Evolutionary conservation across 345 rosid genomes (phyloP).

Genomic region (Salix viminalis): DNA sequence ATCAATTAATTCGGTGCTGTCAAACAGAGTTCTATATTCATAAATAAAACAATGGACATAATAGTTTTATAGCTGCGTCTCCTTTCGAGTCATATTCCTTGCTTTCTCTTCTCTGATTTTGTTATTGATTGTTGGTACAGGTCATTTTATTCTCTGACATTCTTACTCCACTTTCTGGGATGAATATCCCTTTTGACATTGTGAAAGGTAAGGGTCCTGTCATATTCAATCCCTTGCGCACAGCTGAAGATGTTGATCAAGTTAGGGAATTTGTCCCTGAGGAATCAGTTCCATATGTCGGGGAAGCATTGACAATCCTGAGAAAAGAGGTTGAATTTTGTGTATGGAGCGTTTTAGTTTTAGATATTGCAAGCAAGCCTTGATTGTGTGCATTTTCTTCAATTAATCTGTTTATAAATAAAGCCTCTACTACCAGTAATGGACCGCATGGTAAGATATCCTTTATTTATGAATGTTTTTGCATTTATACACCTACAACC

Average conservation of each 20-base stretch:
- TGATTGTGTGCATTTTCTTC: background rate
- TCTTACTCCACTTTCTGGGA: constrained; percentile 94
- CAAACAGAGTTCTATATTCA: background rate
- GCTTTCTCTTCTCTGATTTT: background rate
- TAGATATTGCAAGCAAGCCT: constrained; percentile 5
- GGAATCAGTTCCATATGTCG: constrained; percentile 91
- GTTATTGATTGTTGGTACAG: constrained; percentile 35
- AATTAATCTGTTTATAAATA: background rate
- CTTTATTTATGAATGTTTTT: background rate
- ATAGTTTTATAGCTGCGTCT: too few relatives aligned
- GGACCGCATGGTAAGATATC: background rate
- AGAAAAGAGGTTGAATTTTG: constrained; percentile 62
- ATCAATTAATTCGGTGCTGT: background rate
- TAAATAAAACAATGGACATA: too few relatives aligned
- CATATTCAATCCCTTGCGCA: constrained; percentile 69
- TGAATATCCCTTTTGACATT: constrained; percentile 98
- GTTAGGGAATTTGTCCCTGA: constrained; percentile 80
- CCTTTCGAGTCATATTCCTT: background rate
- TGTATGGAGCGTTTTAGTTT: background rate
- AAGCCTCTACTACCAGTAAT: background rate
- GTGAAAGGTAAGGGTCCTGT: constrained; percentile 94
- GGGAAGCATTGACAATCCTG: constrained; percentile 82
- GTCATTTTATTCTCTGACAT: constrained; percentile 97
- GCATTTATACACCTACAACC: background rate
- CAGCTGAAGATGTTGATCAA: constrained; percentile 65